Evolutionary conservation across 129 eudicot species (phyloP).

Genomic region (Ambrosia artemisiifolia): DNA sequence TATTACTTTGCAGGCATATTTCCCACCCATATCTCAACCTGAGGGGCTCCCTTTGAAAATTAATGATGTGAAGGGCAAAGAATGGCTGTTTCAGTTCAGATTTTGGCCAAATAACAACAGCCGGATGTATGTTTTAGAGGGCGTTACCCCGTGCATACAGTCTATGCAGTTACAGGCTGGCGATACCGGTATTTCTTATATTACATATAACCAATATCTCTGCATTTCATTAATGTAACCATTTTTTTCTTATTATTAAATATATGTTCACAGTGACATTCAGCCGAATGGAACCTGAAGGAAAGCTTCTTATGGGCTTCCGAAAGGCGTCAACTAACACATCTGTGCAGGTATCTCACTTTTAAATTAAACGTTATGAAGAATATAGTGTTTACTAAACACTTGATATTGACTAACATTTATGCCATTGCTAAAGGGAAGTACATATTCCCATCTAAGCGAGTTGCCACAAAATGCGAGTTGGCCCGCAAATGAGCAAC

Average conservation of each 20-base stretch:
- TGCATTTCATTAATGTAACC: not conserved
- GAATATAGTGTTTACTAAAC: not conserved
- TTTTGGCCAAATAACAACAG: conserved; percentile 16
- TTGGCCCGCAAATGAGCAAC: too few species aligned
- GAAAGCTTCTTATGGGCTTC: not conserved
- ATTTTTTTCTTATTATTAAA: not conserved
- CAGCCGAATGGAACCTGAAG: conserved; percentile 5
- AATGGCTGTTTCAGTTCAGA: conserved; percentile 2
- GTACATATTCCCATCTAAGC: not conserved
- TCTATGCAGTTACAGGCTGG: conserved; percentile 1
- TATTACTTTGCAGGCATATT: conserved; percentile 7
- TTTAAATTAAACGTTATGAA: not conserved
- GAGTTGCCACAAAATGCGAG: not conserved
- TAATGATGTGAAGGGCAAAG: conserved; percentile 1
- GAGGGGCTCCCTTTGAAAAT: not conserved
- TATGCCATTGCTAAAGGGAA: not conserved
- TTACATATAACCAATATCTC: not conserved
- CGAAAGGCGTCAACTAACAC: not conserved
- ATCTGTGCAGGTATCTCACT: not conserved
- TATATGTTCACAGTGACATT: not conserved
- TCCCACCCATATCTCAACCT: not conserved
- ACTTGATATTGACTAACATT: too few species aligned
- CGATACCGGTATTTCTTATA: not conserved
- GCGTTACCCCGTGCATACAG: conserved; percentile 10
- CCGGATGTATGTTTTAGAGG: conserved; percentile 12